These are phyloP conservation scores for Pachyrhizus erosus DNA, from an alignment of 306 rosid genomes.

Conservation along the genomic window DNA sequence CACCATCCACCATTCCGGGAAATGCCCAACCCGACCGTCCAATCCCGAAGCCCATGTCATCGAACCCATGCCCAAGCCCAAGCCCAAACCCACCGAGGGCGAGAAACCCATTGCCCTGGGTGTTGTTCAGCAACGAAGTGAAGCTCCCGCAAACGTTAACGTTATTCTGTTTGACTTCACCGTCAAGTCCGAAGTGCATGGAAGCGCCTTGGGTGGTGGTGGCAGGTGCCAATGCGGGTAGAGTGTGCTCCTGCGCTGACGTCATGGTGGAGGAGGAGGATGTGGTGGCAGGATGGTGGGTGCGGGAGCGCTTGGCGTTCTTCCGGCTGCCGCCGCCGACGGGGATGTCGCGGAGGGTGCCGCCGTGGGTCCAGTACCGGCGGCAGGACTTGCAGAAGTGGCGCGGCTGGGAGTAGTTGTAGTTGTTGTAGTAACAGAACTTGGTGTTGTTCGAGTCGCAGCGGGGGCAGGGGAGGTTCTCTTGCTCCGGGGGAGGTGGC, in stretches of 20 bases:
- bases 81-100: conserved; percentile 86
- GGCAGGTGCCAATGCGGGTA: conserved; percentile 53
- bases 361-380: conserved; percentile 99
- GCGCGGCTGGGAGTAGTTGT: conserved; percentile 97
- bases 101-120: conserved; percentile 72
- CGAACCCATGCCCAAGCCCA: conserved; percentile 72
- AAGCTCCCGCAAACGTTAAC: conserved; percentile 61
- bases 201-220: conserved; percentile 34
- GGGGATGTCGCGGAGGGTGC: conserved; percentile 96
- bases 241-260: conserved; percentile 35
- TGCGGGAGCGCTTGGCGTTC: conserved; percentile 93
- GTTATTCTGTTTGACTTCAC: conserved; percentile 48
- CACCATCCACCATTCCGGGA: conserved; percentile 60
- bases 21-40: conserved; percentile 76
- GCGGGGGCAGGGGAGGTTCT: conserved; percentile 91
- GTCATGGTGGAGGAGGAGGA: conserved; percentile 35
- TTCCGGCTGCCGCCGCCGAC: conserved; percentile 93
- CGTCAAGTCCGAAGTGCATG: conserved; percentile 54
- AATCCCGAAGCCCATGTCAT: conserved; percentile 71
- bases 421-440: conserved; percentile 97
- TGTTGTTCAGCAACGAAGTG: conserved; percentile 72
- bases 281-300: conserved; percentile 23
- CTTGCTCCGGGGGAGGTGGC: conserved; percentile 80
- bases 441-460: conserved; percentile 96
- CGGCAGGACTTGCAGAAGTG: conserved; percentile 98